phyloP scores from a whole-genome alignment of 176 grass and related monocot genomes.

The Chloris gayana region DNA sequence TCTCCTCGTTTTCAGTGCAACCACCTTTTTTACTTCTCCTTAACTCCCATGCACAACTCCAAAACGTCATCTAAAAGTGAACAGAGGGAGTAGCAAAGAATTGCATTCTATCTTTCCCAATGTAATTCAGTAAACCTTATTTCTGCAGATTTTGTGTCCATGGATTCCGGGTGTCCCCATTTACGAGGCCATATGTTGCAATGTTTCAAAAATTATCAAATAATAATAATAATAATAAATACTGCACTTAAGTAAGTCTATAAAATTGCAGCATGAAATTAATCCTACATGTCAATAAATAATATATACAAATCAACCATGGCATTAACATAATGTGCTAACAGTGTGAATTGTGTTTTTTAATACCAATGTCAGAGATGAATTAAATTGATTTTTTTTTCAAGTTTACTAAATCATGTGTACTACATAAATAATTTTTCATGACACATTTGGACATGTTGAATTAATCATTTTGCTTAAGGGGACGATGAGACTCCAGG shows the following conservation, averaged over 20 bases:
- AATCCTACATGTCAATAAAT: neutral
- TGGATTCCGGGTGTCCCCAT: neutral
- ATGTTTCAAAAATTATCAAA: neutral
- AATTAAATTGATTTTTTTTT: neutral
- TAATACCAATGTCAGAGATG: neutral
- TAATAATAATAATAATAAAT: neutral
- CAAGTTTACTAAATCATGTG: neutral
- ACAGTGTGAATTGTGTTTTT: neutral
- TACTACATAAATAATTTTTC: neutral
- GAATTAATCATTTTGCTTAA: neutral
- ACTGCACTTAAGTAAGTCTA: no score
- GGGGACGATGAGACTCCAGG: neutral
- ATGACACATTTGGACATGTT: neutral
- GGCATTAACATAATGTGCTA: neutral
- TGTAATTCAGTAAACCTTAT: slow-evolving; percentile 2
- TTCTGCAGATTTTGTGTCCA: neutral
- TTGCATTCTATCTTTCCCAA: neutral
- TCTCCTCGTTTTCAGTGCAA: no score
- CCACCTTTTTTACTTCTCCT: no score
- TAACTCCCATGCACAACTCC: no score
- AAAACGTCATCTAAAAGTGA: no score
- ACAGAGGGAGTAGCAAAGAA: neutral
- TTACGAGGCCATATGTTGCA: neutral
- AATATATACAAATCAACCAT: neutral
- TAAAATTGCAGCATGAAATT: neutral